These are phyloP conservation scores for Pichia kluyveri DNA, from an alignment of 805 yeast genomes.

Conservation along the genomic window DNA sequence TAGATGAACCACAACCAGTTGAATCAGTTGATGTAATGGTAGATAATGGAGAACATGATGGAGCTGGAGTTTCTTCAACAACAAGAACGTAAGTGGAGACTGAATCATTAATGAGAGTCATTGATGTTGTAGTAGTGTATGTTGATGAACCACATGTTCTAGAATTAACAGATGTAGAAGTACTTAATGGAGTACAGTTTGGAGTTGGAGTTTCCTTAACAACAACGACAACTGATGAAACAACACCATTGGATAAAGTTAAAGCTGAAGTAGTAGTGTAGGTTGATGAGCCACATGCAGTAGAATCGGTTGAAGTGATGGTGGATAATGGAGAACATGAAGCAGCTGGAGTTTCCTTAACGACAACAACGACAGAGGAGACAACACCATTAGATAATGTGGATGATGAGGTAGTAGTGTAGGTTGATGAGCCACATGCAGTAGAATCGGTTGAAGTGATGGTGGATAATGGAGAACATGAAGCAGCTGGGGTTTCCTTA, in stretches of 20 bases:
- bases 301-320: not conserved
- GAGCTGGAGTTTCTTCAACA: conserved; percentile 1
- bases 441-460: not conserved
- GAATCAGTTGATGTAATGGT: not conserved
- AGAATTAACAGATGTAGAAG: not conserved
- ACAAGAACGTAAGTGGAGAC: not conserved
- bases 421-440: not conserved
- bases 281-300: conserved; percentile 1
- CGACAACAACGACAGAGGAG: conserved; percentile 1
- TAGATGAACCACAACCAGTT: conserved; percentile 1
- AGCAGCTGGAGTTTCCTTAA: not conserved
- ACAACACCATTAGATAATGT: not conserved
- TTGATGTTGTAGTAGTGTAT: not conserved
- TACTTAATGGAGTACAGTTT: not conserved
- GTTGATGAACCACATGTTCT: conserved; percentile 1
- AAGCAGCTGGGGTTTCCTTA: conserved; percentile 1
- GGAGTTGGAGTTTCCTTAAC: not conserved
- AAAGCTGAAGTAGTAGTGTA: not conserved
- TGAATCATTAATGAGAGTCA: not conserved
- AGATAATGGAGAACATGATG: not conserved
- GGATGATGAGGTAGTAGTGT: not conserved
- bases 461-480: not conserved
- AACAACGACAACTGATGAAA: not conserved
- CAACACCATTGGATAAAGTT: not conserved
- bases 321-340: not conserved